phyloP scores from a whole-genome alignment of 306 rosid genomes.

The Quercus suber region DNA sequence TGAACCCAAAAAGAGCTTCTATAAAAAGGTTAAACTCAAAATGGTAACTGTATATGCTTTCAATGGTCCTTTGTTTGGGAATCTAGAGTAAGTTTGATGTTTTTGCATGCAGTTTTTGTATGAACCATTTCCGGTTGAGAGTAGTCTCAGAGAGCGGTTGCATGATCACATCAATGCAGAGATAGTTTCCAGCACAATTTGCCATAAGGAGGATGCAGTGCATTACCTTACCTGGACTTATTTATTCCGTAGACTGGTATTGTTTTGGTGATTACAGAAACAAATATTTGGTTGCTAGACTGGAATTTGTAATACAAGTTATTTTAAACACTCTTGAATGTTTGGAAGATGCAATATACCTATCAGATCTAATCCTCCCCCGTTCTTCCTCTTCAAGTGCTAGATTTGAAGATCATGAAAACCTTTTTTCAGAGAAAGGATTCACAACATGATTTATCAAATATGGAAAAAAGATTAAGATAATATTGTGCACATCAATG shows the following conservation, averaged over 20 bases:
- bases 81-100: slow-evolving; percentile 25
- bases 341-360: not conserved
- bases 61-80: slow-evolving; percentile 13
- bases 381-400: not conserved
- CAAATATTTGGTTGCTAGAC: not conserved
- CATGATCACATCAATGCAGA: slow-evolving; percentile 90
- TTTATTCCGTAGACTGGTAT: slow-evolving; percentile 92
- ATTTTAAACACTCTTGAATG: not conserved
- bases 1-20: slow-evolving; percentile 97
- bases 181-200: slow-evolving; percentile 92
- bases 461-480: not conserved
- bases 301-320: too few species aligned
- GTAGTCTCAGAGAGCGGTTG: slow-evolving; percentile 86
- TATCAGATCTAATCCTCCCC: not conserved
- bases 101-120: slow-evolving; percentile 74
- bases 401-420: not conserved
- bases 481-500: slow-evolving; percentile 1
- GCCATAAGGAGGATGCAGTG: slow-evolving; percentile 91
- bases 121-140: slow-evolving; percentile 98
- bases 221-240: slow-evolving; percentile 98
- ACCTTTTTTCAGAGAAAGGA: not conserved
- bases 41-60: slow-evolving; percentile 15
- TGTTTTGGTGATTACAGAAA: slow-evolving; percentile 13
- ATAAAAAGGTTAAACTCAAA: slow-evolving; percentile 68
- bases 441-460: not conserved